Evolutionary conservation across 768 basidiomycete species (phyloP).

Genomic region (Harrya chromipes): DNA sequence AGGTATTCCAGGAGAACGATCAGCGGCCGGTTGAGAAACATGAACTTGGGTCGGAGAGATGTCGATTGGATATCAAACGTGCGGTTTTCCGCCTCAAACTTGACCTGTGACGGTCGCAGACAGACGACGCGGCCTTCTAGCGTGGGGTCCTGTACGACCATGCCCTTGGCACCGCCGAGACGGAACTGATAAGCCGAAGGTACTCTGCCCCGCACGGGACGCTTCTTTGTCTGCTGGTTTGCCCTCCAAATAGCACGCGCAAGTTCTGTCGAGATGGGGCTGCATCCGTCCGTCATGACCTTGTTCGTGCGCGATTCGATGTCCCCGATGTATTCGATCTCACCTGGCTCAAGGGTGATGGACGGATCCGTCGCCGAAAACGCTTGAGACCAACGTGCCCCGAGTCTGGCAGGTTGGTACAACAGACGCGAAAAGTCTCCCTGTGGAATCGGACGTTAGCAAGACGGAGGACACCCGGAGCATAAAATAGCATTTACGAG

Average conservation of each 20-base stretch:
- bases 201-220: slow-evolving; percentile 9
- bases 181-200: slow-evolving; percentile 47
- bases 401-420: slow-evolving; percentile 45
- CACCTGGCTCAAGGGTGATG: slow-evolving; percentile 32
- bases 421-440: slow-evolving; percentile 39
- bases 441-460: slow-evolving; percentile 21
- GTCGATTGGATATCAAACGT: slow-evolving; percentile 48
- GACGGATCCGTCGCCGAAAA: slow-evolving; percentile 52
- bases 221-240: slow-evolving; percentile 30
- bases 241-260: slow-evolving; percentile 35
- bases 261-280: slow-evolving; percentile 41
- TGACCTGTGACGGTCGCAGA: slow-evolving; percentile 45
- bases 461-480: background rate
- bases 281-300: slow-evolving; percentile 53
- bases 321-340: slow-evolving; percentile 35
- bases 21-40: slow-evolving; percentile 47
- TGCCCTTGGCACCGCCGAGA: slow-evolving; percentile 47
- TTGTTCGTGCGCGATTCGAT: slow-evolving; percentile 24
- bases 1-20: slow-evolving; percentile 49
- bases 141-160: slow-evolving; percentile 42
- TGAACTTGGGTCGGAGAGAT: slow-evolving; percentile 40
- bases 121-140: slow-evolving; percentile 35
- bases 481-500: slow-evolving; percentile 26
- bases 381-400: slow-evolving; percentile 53
- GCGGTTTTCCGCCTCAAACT: slow-evolving; percentile 41